Conservation (phyloP, 192 early-diverging fungal genomes). For the Coemansia sp. region DNA sequence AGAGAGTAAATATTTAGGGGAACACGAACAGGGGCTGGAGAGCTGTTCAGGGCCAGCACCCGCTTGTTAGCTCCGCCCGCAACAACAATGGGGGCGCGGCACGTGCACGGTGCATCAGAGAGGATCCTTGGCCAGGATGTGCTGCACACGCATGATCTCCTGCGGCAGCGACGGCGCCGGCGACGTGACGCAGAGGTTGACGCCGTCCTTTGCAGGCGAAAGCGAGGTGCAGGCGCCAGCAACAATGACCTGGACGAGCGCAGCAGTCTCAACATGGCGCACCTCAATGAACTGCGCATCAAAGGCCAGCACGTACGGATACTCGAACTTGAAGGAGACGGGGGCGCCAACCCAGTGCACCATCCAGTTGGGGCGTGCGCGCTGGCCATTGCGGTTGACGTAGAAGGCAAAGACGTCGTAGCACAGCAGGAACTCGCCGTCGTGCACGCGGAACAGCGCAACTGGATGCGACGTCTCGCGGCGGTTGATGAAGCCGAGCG, state of each 20-base stretch:
- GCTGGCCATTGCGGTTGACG: constrained; percentile 83
- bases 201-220: constrained; percentile 41
- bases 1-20: neutral
- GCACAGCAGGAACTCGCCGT: constrained; percentile 84
- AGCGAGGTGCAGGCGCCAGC: constrained; percentile 52
- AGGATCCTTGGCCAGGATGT: constrained; percentile 43
- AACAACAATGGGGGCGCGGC: too few species aligned
- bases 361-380: constrained; percentile 72
- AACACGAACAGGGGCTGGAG: too few species aligned
- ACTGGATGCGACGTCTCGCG: constrained; percentile 79
- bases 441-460: constrained; percentile 75
- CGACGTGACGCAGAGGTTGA: constrained; percentile 49
- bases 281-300: constrained; percentile 91
- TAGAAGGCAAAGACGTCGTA: constrained; percentile 96
- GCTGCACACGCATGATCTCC: constrained; percentile 50
- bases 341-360: constrained; percentile 89
- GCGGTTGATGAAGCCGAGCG: constrained; percentile 77
- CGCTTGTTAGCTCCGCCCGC: too few species aligned
- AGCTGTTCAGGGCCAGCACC: too few species aligned
- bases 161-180: constrained; percentile 46
- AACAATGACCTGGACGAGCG: constrained; percentile 68
- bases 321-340: constrained; percentile 75
- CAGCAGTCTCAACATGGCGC: constrained; percentile 74
- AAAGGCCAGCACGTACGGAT: constrained; percentile 90
- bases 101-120: constrained; percentile 3